Percentiles rank a stretch among this genome's conserved stretches.
These are phyloP conservation scores for Hypoxylon sp. DNA, from an alignment of 2,329 filamentous ascomycete species.

Conservation along the genomic window DNA sequence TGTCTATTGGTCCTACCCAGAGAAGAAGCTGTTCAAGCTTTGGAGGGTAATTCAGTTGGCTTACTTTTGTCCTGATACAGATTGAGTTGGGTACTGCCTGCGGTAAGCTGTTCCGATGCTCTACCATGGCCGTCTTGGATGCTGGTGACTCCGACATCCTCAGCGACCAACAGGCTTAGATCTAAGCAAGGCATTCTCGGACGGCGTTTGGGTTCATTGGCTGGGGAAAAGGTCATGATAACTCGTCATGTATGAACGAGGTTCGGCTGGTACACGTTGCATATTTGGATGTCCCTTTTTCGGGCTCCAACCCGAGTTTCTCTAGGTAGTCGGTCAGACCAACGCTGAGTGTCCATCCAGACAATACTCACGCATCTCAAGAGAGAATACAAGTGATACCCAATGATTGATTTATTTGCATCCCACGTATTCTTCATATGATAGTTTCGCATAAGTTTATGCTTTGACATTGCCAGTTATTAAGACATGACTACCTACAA, in stretches of 20 bases:
- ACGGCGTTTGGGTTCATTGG: conserved; percentile 46
- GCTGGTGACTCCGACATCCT: conserved; percentile 99
- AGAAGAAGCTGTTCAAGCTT: conserved; percentile 89
- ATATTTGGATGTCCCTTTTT: conserved; percentile 24
- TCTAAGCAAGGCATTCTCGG: conserved; percentile 36
- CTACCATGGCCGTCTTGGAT: conserved; percentile 96
- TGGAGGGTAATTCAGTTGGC: conserved; percentile 83
- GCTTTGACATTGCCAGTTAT: no score
- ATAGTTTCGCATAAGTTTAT: no score
- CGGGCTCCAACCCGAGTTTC: conserved; percentile 23
- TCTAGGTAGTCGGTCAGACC: conserved; percentile 38
- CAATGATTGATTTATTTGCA: conserved; percentile 35
- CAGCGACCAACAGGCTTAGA: conserved; percentile 74
- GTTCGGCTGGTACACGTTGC: conserved; percentile 22
- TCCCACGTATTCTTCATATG: no score
- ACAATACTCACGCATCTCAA: conserved; percentile 22
- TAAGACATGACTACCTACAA: no score
- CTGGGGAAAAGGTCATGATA: conserved; percentile 40
- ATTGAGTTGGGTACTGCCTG: conserved; percentile 98
- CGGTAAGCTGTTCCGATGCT: conserved; percentile 99
- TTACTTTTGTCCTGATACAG: conserved; percentile 61
- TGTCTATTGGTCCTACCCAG: conserved; percentile 69
- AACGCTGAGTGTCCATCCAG: conserved; percentile 36
- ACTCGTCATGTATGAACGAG: conserved; percentile 26
- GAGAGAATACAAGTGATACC: conserved; percentile 45